Percentiles rank a stretch among this genome's conserved stretches.
These are phyloP conservation scores for Astragalus membranaceus DNA, from an alignment of 306 rosid genomes.

Conservation along the genomic window DNA sequence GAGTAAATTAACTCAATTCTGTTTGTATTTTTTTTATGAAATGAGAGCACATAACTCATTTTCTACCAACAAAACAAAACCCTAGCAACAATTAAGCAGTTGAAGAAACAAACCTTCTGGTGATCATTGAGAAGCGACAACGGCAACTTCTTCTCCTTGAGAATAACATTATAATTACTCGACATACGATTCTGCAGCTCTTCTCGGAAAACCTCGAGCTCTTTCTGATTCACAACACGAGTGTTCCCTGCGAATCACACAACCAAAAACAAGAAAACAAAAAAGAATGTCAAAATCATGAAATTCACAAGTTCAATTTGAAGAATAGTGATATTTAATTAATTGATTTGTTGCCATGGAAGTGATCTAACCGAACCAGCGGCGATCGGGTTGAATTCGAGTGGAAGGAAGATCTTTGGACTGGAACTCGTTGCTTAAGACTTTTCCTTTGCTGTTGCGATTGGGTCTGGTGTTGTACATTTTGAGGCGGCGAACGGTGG, in stretches of 20 bases:
- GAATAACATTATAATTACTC: constrained; percentile 62
- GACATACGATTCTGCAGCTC: constrained; percentile 68
- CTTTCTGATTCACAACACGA: constrained; percentile 72
- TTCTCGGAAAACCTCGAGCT: constrained; percentile 75
- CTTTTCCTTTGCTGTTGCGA: constrained; percentile 54
- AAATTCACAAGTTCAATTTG: neutral
- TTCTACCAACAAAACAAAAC: neutral
- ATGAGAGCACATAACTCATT: neutral
- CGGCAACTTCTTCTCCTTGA: constrained; percentile 69
- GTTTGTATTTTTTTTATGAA: neutral
- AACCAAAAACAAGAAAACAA: neutral
- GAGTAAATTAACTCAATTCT: neutral
- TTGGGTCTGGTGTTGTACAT: constrained; percentile 77
- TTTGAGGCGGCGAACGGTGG: constrained; percentile 86
- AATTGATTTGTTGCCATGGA: neutral
- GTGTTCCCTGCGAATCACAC: constrained; percentile 50
- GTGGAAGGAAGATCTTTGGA: constrained; percentile 72
- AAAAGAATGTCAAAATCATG: neutral
- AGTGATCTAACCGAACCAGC: constrained; percentile 64
- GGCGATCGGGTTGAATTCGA: constrained; percentile 83
- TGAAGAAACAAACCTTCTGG: constrained; percentile 56
- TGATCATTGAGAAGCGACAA: constrained; percentile 74
- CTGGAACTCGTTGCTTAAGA: constrained; percentile 54
- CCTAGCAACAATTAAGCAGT: neutral
- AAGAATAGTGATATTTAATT: neutral